A percentile compares a stretch with the other conserved stretches of the same genome.
phyloP scores from a whole-genome alignment of 2,329 filamentous ascomycete species.

The Penicillium rolfsii region DNA sequence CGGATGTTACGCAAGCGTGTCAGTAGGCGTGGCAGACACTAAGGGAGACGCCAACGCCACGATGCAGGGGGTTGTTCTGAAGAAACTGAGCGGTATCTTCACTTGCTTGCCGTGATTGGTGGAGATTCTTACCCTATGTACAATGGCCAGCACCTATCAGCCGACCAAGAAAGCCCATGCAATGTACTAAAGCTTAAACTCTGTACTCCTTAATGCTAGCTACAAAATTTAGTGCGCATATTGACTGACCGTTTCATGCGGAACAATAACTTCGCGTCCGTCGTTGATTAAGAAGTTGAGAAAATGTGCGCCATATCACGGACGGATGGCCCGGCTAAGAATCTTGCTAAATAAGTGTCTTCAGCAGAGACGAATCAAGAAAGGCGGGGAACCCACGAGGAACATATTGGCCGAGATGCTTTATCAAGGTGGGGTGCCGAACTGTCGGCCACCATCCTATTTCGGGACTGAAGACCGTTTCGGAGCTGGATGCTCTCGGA shows the following conservation, averaged over 20 bases:
- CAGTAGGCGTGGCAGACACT: constrained; percentile 62
- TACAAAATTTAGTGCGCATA: background rate
- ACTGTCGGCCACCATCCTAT: constrained; percentile 10
- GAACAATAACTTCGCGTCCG: background rate
- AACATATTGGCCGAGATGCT: background rate
- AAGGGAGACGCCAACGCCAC: constrained; percentile 62
- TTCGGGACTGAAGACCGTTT: constrained; percentile 15
- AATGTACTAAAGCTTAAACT: background rate
- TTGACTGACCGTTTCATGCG: background rate
- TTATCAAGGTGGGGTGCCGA: background rate
- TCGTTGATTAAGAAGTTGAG: background rate
- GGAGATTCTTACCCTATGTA: constrained; percentile 2
- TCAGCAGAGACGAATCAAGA: constrained; percentile 15
- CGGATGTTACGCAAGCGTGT: constrained; percentile 66
- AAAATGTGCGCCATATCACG: background rate
- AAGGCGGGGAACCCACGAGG: constrained; percentile 12
- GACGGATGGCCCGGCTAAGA: background rate
- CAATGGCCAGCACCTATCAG: background rate
- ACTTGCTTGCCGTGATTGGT: constrained; percentile 49
- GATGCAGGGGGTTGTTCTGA: constrained; percentile 55
- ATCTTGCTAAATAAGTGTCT: background rate
- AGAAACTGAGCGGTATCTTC: constrained; percentile 55
- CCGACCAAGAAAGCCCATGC: background rate
- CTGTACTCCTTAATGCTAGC: background rate
- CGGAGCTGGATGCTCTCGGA: constrained; percentile 10